phyloP scores from a whole-genome alignment of 441 rosid genomes.

The Arabidopsis lyrata region DNA sequence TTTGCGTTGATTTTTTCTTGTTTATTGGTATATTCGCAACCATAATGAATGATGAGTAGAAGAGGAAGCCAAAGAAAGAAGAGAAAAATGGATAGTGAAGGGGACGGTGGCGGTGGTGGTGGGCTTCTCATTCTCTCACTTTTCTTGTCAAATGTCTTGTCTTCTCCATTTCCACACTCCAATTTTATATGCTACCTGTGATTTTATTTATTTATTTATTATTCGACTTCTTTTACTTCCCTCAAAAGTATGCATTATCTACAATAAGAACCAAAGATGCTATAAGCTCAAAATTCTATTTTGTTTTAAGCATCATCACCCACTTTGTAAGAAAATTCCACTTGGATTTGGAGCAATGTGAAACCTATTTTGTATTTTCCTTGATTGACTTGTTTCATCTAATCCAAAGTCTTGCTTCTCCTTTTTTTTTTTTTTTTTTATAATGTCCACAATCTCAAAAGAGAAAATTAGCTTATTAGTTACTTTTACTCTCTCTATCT shows the following conservation, averaged over 20 bases:
- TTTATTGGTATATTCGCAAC: constrained; percentile 27
- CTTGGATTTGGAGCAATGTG: not conserved
- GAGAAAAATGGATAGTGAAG: constrained; percentile 33
- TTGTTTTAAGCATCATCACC: not conserved
- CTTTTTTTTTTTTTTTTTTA: not conserved
- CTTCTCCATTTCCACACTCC: constrained; percentile 49
- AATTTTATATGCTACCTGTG: not conserved
- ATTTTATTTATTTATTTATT: constrained; percentile 4
- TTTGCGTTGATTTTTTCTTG: not conserved
- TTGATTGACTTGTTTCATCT: constrained; percentile 21
- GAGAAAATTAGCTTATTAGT: constrained; percentile 5
- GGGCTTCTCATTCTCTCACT: constrained; percentile 44
- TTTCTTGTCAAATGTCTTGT: constrained; percentile 50
- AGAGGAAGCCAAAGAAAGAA: constrained; percentile 27
- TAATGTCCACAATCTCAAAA: constrained; percentile 12
- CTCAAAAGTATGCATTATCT: not conserved
- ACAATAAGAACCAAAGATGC: not conserved
- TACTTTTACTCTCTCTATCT: constrained; percentile 6
- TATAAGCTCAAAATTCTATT: not conserved
- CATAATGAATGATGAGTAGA: constrained; percentile 36
- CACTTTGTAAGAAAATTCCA: not conserved
- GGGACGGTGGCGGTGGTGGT: constrained; percentile 39
- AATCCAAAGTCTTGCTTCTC: constrained; percentile 12
- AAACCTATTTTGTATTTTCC: not conserved
- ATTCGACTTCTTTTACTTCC: not conserved